Conservation (phyloP, 2,329 filamentous ascomycete genomes). For the Aspergillus cejpii region DNA sequence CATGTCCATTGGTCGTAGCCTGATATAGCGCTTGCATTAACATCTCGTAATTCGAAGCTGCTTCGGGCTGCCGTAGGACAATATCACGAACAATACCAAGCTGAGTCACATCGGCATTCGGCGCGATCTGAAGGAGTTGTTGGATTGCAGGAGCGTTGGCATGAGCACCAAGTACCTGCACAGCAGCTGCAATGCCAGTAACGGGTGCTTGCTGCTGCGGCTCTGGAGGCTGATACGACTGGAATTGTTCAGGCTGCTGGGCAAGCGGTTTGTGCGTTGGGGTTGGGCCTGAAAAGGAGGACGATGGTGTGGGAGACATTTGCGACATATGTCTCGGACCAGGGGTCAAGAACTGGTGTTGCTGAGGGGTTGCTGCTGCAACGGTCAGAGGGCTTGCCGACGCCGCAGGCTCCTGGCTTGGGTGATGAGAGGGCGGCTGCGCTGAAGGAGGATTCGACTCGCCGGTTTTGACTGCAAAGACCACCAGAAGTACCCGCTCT, state of each 20-base stretch:
- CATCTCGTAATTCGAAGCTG: constrained; percentile 52
- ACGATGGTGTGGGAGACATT: constrained; percentile 20
- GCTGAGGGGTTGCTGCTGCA: constrained; percentile 25
- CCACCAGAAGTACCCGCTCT: constrained; percentile 72
- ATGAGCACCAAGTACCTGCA: constrained; percentile 58
- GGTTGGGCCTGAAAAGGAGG: constrained; percentile 14
- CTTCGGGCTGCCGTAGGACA: constrained; percentile 57
- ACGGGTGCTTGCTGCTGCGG: constrained; percentile 16
- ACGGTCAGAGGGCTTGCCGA: constrained; percentile 31
- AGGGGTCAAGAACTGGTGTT: constrained; percentile 22
- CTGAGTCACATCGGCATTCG: constrained; percentile 62
- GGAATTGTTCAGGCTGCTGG: constrained; percentile 21
- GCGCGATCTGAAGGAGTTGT: constrained; percentile 63
- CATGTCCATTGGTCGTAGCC: constrained; percentile 30
- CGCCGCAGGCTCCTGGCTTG: constrained; percentile 30
- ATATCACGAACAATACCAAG: constrained; percentile 67
- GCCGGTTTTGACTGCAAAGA: constrained; percentile 71
- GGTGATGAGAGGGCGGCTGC: constrained; percentile 37
- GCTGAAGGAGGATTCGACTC: constrained; percentile 39
- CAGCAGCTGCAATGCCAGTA: constrained; percentile 52
- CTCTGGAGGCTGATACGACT: constrained; percentile 15
- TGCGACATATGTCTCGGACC: constrained; percentile 16
- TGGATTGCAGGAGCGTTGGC: constrained; percentile 59
- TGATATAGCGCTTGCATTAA: constrained; percentile 40
- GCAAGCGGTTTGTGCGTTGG: constrained; percentile 15